Base-by-base conservation (phyloP, 306 rosid species). In the Quercus suber region DNA sequence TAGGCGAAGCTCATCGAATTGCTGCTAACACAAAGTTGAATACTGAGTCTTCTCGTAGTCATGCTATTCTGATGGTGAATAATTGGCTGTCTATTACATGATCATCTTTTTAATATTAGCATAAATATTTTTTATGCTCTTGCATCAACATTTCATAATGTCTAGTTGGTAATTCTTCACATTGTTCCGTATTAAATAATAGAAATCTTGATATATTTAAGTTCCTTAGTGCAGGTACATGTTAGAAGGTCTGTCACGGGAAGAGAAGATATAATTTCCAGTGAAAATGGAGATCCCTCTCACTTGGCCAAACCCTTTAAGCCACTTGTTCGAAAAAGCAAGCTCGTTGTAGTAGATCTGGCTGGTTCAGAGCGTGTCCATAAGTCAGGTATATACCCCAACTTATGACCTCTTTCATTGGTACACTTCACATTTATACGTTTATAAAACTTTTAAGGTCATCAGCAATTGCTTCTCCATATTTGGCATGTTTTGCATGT, bases 301-400 rank as follows among this genome's bases (percentile, higher is more conserved):
- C 93, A 86, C 80, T 84, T 91, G 83, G 88, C 81, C 65, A 92
- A 92, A 86, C 91, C 92, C 73, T 89, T 86, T 71, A 89, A 82
- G 80, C 96, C 99, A 80, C 85, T 94, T 81, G 84, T 94, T 71
- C 90, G 97, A 75, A 94, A 89, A 85, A 94, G 97, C 89, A 94
- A 94, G 90, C 88, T 94, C 64, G 95, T 94, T 76, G 89, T 92
- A 82, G 99, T 94, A 81, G 99, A 94, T 91, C 88, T 94, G 83
- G 99, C 99, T 43, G 99, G 99, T 80, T 94, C 99, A 14, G 99
- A 94, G 92, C 97, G 99, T 67, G 82, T 92, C 77, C 94, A 92
- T 53, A 94, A 94, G 85, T 94, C 99, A 91, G 99, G 99, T 94
- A 80, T 49, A 73, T 77, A 78, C 59, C 76, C 63, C 80, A 73